These are phyloP conservation scores for Aspergillus aculeatinus DNA, from an alignment of 2,329 filamentous ascomycete genomes.

Conservation along the genomic window DNA sequence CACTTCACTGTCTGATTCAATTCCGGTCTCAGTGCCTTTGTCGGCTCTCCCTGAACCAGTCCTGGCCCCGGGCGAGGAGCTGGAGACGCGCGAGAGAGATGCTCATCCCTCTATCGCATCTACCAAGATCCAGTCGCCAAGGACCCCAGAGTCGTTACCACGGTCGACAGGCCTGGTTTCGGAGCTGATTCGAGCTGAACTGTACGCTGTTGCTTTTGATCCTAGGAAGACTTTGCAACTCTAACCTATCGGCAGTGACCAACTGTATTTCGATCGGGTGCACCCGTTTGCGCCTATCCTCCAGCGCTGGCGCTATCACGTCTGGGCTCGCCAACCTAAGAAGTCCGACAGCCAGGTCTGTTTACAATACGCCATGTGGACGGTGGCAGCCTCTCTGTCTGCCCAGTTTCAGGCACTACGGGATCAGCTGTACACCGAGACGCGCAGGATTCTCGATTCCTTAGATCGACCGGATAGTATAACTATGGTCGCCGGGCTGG, in stretches of 20 bases:
- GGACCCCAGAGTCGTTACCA: slow-evolving; percentile 9
- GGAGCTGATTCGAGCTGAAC: slow-evolving; percentile 22
- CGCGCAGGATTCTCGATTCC: slow-evolving; percentile 25
- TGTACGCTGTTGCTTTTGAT: slow-evolving; percentile 13
- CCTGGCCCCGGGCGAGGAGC: slow-evolving; percentile 1
- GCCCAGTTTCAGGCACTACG: slow-evolving; percentile 31
- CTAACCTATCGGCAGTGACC: slow-evolving; percentile 21
- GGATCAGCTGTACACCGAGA: slow-evolving; percentile 28
- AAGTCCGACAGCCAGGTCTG: slow-evolving; percentile 22
- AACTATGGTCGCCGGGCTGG: slow-evolving; percentile 21
- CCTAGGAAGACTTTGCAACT: neutral
- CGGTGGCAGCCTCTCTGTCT: slow-evolving; percentile 34
- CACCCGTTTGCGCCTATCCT: slow-evolving; percentile 31
- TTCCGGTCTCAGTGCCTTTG: neutral
- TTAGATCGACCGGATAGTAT: slow-evolving; percentile 15
- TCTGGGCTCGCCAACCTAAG: slow-evolving; percentile 23
- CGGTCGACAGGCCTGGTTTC: slow-evolving; percentile 13
- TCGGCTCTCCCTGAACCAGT: slow-evolving; percentile 1
- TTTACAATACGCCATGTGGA: slow-evolving; percentile 41
- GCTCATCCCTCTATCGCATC: neutral
- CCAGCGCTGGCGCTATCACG: slow-evolving; percentile 29
- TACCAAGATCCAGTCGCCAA: slow-evolving; percentile 6
- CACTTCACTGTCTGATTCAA: neutral
- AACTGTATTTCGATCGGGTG: slow-evolving; percentile 34
- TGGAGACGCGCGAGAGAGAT: neutral